These are phyloP conservation scores for Hypholoma sublateritium DNA, from an alignment of 768 basidiomycete genomes.

Conservation along the genomic window DNA sequence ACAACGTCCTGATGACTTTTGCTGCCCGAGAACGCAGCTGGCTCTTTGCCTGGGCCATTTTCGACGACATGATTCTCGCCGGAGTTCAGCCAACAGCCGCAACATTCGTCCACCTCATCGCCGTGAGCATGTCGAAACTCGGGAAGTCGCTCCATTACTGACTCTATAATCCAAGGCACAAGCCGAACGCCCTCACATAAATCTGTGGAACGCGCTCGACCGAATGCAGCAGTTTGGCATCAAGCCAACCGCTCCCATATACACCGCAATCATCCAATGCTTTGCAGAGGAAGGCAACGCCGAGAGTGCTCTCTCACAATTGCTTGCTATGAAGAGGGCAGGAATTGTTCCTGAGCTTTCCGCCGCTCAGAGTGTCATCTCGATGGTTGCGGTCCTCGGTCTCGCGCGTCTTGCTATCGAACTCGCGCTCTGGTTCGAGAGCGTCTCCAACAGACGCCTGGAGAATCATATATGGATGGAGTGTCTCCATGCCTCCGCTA, in stretches of 20 bases:
- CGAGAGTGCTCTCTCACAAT: slow-evolving; percentile 62
- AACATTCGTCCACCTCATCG: slow-evolving; percentile 59
- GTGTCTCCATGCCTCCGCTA: slow-evolving; percentile 65
- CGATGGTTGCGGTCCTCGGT: slow-evolving; percentile 50
- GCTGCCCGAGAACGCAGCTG: slow-evolving; percentile 41
- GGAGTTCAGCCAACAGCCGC: slow-evolving; percentile 48
- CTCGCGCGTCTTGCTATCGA: slow-evolving; percentile 72
- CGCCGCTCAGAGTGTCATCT: slow-evolving; percentile 52
- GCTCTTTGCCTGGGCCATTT: slow-evolving; percentile 60
- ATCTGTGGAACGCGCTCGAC: slow-evolving; percentile 50
- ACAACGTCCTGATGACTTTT: slow-evolving; percentile 55
- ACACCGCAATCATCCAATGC: slow-evolving; percentile 50
- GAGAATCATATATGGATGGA: slow-evolving; percentile 59
- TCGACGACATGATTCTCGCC: slow-evolving; percentile 64
- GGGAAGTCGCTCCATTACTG: background rate
- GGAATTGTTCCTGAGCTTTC: slow-evolving; percentile 50
- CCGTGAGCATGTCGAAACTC: slow-evolving; percentile 36
- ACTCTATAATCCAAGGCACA: slow-evolving; percentile 39
- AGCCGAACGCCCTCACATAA: slow-evolving; percentile 33
- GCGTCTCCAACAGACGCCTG: slow-evolving; percentile 50
- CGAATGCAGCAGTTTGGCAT: slow-evolving; percentile 53
- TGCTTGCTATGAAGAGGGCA: slow-evolving; percentile 56
- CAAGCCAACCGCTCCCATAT: slow-evolving; percentile 51
- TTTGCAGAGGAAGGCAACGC: slow-evolving; percentile 48
- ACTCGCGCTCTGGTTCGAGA: slow-evolving; percentile 61